Evolutionary conservation across 2,329 filamentous ascomycete species (phyloP).

Genomic region (Colletotrichum phormii): DNA sequence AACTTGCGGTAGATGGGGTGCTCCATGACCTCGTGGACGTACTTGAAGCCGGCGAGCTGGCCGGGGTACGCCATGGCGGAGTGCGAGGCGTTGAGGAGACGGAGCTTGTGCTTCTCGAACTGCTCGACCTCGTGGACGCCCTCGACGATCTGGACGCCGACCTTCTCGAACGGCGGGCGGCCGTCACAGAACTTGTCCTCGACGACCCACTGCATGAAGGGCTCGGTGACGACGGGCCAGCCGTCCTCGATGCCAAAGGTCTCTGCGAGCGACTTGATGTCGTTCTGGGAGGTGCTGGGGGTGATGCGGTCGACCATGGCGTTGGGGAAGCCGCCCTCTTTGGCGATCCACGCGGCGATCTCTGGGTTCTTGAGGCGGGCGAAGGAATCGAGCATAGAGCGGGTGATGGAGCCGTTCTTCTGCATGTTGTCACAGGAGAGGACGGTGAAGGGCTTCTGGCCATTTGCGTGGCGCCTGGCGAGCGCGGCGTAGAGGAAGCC

Average conservation of each 20-base stretch:
- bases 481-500: conserved; percentile 65
- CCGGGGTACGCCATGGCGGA: conserved; percentile 64
- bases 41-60: conserved; percentile 63
- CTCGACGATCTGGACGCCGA: conserved; percentile 63
- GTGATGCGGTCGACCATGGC: conserved; percentile 68
- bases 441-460: conserved; percentile 64
- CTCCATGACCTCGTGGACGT: conserved; percentile 66
- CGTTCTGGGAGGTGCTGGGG: conserved; percentile 58
- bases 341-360: conserved; percentile 60
- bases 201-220: conserved; percentile 67
- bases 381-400: conserved; percentile 63
- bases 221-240: conserved; percentile 67
- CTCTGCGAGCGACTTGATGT: conserved; percentile 57
- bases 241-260: conserved; percentile 60
- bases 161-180: conserved; percentile 63
- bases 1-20: conserved; percentile 59
- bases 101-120: conserved; percentile 68
- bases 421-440: conserved; percentile 69
- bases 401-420: conserved; percentile 66
- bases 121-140: conserved; percentile 64
- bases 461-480: conserved; percentile 55
- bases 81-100: conserved; percentile 65
- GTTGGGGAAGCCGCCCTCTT: conserved; percentile 63
- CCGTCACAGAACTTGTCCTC: conserved; percentile 64
- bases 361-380: conserved; percentile 59